A percentile compares a stretch with the other conserved stretches of the same genome.
These are phyloP conservation scores for Ambrosiella cleistominuta DNA, from an alignment of 2,329 filamentous ascomycete species.

Conservation along the genomic window DNA sequence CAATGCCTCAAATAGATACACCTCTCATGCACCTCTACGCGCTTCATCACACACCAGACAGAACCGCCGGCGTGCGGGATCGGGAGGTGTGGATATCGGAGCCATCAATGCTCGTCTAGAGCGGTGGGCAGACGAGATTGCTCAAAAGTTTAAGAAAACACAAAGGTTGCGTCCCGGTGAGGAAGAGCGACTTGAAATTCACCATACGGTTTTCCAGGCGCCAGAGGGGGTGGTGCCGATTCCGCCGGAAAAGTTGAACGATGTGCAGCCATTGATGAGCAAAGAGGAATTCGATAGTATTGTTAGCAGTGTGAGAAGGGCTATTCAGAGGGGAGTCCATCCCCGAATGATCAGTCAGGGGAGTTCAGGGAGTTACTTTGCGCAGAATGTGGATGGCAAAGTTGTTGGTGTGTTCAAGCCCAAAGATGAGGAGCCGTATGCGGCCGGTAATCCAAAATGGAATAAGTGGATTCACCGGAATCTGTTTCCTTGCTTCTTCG, in stretches of 20 bases:
- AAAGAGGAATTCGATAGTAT: conserved; percentile 71
- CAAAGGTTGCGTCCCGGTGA: conserved; percentile 31
- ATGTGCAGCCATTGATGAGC: conserved; percentile 47
- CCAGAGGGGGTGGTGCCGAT: conserved; percentile 73
- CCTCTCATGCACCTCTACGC: conserved; percentile 30
- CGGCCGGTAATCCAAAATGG: conserved; percentile 94
- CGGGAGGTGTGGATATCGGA: conserved; percentile 90
- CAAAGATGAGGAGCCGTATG: conserved; percentile 97
- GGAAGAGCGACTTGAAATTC: conserved; percentile 82
- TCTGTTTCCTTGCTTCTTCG: conserved; percentile 92
- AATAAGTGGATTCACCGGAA: conserved; percentile 99
- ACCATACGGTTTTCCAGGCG: conserved; percentile 90
- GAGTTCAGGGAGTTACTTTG: conserved; percentile 96
- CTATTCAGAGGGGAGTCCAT: conserved; percentile 80
- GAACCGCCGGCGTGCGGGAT: conserved; percentile 26
- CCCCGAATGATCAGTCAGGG: conserved; percentile 94
- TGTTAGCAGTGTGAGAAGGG: conserved; percentile 74
- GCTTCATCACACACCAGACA: conserved; percentile 23
- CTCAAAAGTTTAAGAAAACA: conserved; percentile 82
- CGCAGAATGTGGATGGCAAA: conserved; percentile 75
- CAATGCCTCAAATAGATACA: conserved; percentile 38
- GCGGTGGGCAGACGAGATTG: conserved; percentile 95
- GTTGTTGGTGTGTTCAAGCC: conserved; percentile 97
- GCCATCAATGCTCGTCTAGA: conserved; percentile 93
- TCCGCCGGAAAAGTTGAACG: conserved; percentile 56